Evolutionary conservation across 2,329 filamentous ascomycete species (phyloP).

Genomic region (Peltaster fructicola): DNA sequence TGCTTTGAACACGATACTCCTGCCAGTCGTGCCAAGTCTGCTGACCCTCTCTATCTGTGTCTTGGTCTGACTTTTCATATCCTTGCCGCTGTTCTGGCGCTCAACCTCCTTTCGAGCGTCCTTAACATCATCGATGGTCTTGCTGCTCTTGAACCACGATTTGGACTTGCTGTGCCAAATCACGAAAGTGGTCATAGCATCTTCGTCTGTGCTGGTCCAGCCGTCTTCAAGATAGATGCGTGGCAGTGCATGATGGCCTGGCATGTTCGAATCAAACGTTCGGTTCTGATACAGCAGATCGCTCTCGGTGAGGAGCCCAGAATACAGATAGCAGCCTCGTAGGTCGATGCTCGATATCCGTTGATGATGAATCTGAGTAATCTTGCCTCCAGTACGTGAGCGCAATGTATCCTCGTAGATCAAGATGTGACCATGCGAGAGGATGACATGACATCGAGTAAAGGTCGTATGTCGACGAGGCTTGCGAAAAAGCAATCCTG

Average conservation of each 20-base stretch:
- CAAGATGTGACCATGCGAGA: constrained; percentile 41
- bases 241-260: constrained; percentile 41
- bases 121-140: constrained; percentile 16
- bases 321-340: constrained; percentile 48
- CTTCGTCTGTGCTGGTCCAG: constrained; percentile 45
- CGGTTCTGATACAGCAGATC: constrained; percentile 47
- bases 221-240: constrained; percentile 42
- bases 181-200: constrained; percentile 50
- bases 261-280: constrained; percentile 45
- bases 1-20: constrained; percentile 48
- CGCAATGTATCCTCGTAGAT: constrained; percentile 45
- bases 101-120: constrained; percentile 4
- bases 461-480: constrained; percentile 45
- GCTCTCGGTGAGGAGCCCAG: constrained; percentile 41
- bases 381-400: constrained; percentile 34
- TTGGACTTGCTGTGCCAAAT: constrained; percentile 44
- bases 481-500: constrained; percentile 45
- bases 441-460: constrained; percentile 40
- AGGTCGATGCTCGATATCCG: constrained; percentile 41
- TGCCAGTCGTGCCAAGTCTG: constrained; percentile 40
- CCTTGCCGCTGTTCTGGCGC: constrained; percentile 2
- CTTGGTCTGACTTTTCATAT: constrained; percentile 19
- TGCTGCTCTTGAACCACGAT: constrained; percentile 31
- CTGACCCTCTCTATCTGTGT: constrained; percentile 40
- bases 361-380: constrained; percentile 44